A percentile compares a stretch with the other conserved stretches of the same genome.
Conservation (phyloP, 495 filamentous ascomycete genomes). For the Parathielavia appendiculata region DNA sequence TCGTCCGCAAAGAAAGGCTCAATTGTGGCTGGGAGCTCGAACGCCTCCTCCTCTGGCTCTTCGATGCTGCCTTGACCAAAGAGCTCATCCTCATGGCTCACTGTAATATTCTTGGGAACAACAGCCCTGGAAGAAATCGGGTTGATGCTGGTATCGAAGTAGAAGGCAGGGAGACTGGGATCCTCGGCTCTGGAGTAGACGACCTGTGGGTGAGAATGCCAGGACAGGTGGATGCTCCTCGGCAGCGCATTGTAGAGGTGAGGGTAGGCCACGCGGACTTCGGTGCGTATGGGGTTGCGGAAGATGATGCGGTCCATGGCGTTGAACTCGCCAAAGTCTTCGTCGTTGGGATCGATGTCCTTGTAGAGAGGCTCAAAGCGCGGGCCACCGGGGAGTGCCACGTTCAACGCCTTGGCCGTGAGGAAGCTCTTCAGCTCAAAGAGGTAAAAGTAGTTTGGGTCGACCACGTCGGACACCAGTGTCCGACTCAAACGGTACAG, state of each 20-base stretch:
- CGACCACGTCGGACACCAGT: conserved; percentile 84
- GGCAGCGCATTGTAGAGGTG: conserved; percentile 96
- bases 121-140: conserved; percentile 95
- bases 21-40: conserved; percentile 72
- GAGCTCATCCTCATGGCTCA: conserved; percentile 92
- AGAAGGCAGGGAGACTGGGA: conserved; percentile 86
- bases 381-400: conserved; percentile 93
- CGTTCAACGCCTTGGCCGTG: conserved; percentile 95
- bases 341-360: conserved; percentile 97
- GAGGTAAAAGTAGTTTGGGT: conserved; percentile 97
- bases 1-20: conserved; percentile 89
- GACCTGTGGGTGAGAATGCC: conserved; percentile 90
- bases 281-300: conserved; percentile 88
- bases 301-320: conserved; percentile 99
- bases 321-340: conserved; percentile 99
- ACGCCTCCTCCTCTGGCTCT: conserved; percentile 68
- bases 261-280: conserved; percentile 91
- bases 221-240: conserved; percentile 85
- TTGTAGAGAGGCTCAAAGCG: conserved; percentile 98
- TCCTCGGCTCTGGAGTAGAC: conserved; percentile 89
- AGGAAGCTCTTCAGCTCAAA: conserved; percentile 94
- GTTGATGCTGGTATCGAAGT: conserved; percentile 96
- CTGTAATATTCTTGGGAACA: conserved; percentile 86
- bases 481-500: conserved; percentile 89
- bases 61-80: conserved; percentile 83